Evolutionary conservation across 108 stramenopile species (phyloP), one percentile per base, ranked within the genome.

Genomic region (Cyclotella choctawhatcheeana): DNA sequence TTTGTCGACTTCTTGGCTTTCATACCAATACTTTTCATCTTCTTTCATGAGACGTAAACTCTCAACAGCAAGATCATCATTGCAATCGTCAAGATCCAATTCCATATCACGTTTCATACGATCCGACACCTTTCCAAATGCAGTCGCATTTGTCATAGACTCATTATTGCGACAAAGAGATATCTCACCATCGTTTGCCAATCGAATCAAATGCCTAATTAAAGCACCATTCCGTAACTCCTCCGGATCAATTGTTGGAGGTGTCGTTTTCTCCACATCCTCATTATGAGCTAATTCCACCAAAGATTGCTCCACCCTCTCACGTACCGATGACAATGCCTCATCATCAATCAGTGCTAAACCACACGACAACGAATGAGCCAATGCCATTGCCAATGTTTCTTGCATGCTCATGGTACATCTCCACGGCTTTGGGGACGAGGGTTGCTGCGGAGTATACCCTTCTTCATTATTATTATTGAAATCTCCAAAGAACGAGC

Each of bases 371-470:
- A 90, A 45, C 2, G 90, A 90, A 67, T 94, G 93, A 25, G 93
- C 93, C 77, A 95, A 79, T 44, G 89, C 86, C 91, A 89, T 84
- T 29, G 88, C 87, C 1, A 90, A 62, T 3, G 95, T 96, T 71
- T 96, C 95, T 72, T 96, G 95, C 92, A 93, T 93, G 6, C 83
- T 83, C 77, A 92, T 67, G 18, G 95, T 96, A 40, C 80, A 81
- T 33, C 71, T 44, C 68, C 76, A 77, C 3, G 74, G 64, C 33
- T 34, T 65, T 0, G 37, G 35, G 5, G 47, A 21, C 32, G 53
- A 58, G 1, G 55, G 12, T n/a, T 10, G n/a, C 12, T 10, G 16
- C n/a, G 47, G 12, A 24, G 21, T 17, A 51, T 45, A 60, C 1
- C 77, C 60, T 16, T 81, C 44, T n/a, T n/a, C n/a, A n/a, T n/a